phyloP scores from a whole-genome alignment of 225 moss, liverwort and hornwort genomes.

The Polytrichum commune region DNA sequence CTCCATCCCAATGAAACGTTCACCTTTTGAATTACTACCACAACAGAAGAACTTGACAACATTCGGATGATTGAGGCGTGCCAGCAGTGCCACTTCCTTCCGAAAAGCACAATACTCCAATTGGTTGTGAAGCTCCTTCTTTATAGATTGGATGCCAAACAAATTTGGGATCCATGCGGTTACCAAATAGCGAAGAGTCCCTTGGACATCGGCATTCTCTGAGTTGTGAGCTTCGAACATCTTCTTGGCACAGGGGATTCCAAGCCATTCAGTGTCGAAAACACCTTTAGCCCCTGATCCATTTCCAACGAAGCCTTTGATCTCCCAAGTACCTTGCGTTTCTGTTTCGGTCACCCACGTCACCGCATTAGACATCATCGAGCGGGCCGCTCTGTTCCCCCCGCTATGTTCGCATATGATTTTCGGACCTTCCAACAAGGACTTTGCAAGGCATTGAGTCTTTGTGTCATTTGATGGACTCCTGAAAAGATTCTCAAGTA shows the following conservation, averaged over 20 bases:
- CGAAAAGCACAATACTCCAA: neutral
- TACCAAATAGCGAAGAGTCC: too few relatives aligned
- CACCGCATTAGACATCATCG: neutral
- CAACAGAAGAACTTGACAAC: slow-evolving; percentile 6
- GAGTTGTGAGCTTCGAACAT: neutral
- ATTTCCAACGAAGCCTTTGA: neutral
- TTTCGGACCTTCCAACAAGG: neutral
- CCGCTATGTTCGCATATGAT: neutral
- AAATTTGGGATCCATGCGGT: neutral
- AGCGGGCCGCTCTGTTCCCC: neutral
- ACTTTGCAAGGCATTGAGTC: neutral
- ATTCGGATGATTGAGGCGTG: neutral
- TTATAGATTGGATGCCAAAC: slow-evolving; percentile 4
- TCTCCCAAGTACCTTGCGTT: neutral
- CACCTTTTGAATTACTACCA: neutral
- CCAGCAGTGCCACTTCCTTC: neutral
- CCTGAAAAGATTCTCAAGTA: neutral
- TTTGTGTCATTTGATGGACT: neutral
- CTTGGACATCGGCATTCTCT: too few relatives aligned
- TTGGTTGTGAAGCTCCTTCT: neutral
- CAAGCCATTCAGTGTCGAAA: neutral
- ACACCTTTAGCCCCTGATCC: neutral
- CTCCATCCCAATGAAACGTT: slow-evolving; percentile 7
- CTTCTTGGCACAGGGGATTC: neutral
- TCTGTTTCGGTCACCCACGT: neutral